Conservation (phyloP, 345 rosid genomes). For the Lumnitzera racemosa region DNA sequence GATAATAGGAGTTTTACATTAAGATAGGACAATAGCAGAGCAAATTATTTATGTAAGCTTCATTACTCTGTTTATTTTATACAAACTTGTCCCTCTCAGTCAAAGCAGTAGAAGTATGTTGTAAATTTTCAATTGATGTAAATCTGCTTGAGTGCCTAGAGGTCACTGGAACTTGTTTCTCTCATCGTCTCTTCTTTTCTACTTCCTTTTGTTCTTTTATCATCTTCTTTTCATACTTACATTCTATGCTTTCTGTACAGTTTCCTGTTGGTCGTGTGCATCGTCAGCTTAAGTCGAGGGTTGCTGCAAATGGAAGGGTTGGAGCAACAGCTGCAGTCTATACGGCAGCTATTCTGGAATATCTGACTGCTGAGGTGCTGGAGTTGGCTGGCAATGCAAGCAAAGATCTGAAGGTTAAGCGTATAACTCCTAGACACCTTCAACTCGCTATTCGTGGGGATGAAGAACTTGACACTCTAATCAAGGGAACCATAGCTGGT, state of each 20-base stretch:
- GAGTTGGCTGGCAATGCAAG: slow-evolving; percentile 70
- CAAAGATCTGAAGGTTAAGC: slow-evolving; percentile 70
- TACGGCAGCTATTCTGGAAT: slow-evolving; percentile 58
- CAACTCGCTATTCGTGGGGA: slow-evolving; percentile 71
- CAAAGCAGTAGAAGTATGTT: no score
- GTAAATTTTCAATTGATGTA: no score
- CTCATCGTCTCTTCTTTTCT: not conserved
- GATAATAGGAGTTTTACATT: no score
- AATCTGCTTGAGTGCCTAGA: no score
- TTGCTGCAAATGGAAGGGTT: slow-evolving; percentile 59
- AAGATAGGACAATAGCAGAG: no score
- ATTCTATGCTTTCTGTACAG: slow-evolving; percentile 17
- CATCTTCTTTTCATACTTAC: not conserved
- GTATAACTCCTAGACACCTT: slow-evolving; percentile 60
- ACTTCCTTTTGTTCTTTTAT: no score
- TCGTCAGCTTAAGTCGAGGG: slow-evolving; percentile 52
- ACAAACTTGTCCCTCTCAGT: no score
- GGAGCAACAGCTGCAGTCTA: slow-evolving; percentile 82
- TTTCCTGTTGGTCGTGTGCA: slow-evolving; percentile 68
- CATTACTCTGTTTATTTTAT: no score
- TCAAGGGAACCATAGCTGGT: slow-evolving; percentile 67
- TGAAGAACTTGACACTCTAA: slow-evolving; percentile 66
- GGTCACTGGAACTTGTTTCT: not conserved
- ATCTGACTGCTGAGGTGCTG: slow-evolving; percentile 61
- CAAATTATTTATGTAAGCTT: no score